phyloP scores from a whole-genome alignment of 768 basidiomycete genomes.

The Tylopilus balloui region DNA sequence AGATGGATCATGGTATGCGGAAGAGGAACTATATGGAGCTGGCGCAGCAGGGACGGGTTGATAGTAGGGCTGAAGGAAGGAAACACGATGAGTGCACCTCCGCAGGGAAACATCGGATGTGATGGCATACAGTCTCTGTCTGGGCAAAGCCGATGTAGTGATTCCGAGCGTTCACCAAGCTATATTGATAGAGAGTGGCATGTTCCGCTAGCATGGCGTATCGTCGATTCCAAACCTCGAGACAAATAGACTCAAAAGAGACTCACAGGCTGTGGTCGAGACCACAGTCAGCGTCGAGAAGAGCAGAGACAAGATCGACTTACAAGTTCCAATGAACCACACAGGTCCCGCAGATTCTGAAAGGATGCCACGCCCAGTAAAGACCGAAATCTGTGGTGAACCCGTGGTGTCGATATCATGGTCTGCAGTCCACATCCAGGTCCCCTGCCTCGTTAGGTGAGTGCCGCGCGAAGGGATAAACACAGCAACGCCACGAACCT shows the following conservation, averaged over 20 bases:
- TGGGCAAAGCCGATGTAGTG: constrained; percentile 50
- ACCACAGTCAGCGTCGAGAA: not conserved
- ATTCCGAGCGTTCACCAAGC: constrained; percentile 38
- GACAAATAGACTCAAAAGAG: not conserved
- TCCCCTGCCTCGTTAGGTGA: constrained; percentile 40
- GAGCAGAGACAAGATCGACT: not conserved
- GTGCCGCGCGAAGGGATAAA: not conserved
- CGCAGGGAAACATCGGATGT: not conserved
- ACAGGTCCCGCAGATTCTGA: constrained; percentile 75
- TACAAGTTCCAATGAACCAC: constrained; percentile 70
- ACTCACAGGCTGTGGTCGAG: constrained; percentile 19
- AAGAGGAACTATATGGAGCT: constrained; percentile 36
- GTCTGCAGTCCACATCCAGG: constrained; percentile 81
- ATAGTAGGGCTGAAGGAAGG: constrained; percentile 39
- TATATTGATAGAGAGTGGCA: constrained; percentile 45
- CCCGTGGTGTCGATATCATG: constrained; percentile 54
- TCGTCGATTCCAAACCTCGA: not conserved
- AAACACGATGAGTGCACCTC: not conserved
- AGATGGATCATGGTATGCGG: constrained; percentile 37
- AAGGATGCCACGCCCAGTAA: constrained; percentile 65
- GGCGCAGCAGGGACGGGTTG: constrained; percentile 44
- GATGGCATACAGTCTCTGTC: constrained; percentile 41
- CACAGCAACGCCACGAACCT: constrained; percentile 36
- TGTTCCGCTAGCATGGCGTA: constrained; percentile 38
- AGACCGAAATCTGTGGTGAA: constrained; percentile 50